These are phyloP conservation scores for Hanseniaspora hatyaiensis DNA, from an alignment of 805 yeast genomes.

Conservation along the genomic window DNA sequence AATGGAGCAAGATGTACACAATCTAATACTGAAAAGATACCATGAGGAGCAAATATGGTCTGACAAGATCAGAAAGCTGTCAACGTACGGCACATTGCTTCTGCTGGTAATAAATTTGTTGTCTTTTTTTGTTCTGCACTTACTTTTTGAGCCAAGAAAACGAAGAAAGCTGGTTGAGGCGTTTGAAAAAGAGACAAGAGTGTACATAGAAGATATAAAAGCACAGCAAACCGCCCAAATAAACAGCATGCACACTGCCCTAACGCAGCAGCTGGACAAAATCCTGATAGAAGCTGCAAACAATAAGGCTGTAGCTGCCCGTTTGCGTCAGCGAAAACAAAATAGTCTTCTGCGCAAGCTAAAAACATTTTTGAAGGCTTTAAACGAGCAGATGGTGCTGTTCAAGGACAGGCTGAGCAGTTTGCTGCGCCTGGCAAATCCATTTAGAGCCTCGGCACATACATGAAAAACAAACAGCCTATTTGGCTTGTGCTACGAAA, in stretches of 20 bases:
- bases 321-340: too few species aligned
- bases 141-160: constrained; percentile 91
- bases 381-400: too few species aligned
- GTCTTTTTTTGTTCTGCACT: constrained; percentile 68
- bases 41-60: constrained; percentile 98
- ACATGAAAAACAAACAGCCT: too few species aligned
- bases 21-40: constrained; percentile 72
- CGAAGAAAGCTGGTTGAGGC: constrained; percentile 65
- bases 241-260: constrained; percentile 18
- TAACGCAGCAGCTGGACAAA: constrained; percentile 9
- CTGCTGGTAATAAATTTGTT: constrained; percentile 78
- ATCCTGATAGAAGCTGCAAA: not conserved
- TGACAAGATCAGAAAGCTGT: constrained; percentile 83
- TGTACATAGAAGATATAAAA: constrained; percentile 34
- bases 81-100: constrained; percentile 92
- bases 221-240: constrained; percentile 25
- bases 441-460: too few species aligned
- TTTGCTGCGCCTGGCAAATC: too few species aligned
- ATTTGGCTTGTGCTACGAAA: too few species aligned
- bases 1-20: constrained; percentile 54
- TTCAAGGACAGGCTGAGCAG: too few species aligned
- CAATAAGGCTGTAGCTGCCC: not conserved
- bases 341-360: too few species aligned
- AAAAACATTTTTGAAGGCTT: too few species aligned
- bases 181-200: constrained; percentile 69